Evolutionary conservation across 441 rosid genomes (phyloP).

Genomic region (Populus hybrid): DNA sequence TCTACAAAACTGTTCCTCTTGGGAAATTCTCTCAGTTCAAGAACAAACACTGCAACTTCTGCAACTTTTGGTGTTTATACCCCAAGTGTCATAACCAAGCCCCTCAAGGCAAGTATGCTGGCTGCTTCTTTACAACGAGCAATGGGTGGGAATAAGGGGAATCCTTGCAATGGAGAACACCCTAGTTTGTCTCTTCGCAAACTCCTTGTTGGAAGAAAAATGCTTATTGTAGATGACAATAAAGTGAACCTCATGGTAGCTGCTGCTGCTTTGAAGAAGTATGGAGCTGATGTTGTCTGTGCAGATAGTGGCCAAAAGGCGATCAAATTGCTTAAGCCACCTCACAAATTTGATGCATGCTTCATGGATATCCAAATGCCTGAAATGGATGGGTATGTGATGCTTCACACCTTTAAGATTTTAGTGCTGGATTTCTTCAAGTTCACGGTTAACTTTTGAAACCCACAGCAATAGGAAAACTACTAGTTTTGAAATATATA

Average conservation of each 20-base stretch:
- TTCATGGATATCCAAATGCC: slow-evolving; percentile 99
- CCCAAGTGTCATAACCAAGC: slow-evolving; percentile 57
- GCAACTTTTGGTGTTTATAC: slow-evolving; percentile 31
- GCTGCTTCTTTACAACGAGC: slow-evolving; percentile 73
- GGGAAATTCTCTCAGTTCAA: slow-evolving; percentile 50
- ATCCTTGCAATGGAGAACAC: slow-evolving; percentile 55
- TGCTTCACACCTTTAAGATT: not conserved
- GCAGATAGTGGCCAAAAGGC: slow-evolving; percentile 67
- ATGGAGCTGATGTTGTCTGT: slow-evolving; percentile 87
- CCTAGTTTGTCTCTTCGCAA: slow-evolving; percentile 44
- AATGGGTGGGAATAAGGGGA: slow-evolving; percentile 67
- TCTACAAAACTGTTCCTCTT: slow-evolving; percentile 57
- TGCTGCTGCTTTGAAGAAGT: slow-evolving; percentile 78
- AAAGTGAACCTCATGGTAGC: slow-evolving; percentile 82
- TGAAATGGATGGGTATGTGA: slow-evolving; percentile 87
- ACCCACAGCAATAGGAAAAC: not conserved
- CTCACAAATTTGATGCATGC: slow-evolving; percentile 87
- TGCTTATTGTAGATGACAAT: slow-evolving; percentile 80
- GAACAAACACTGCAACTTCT: slow-evolving; percentile 23
- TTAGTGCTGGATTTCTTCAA: not conserved
- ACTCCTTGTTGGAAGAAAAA: slow-evolving; percentile 75
- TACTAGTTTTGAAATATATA: not conserved
- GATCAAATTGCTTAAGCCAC: slow-evolving; percentile 55
- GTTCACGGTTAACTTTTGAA: not conserved
- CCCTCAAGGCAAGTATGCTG: slow-evolving; percentile 80